These are phyloP conservation scores for Withania somnifera DNA, from an alignment of 305 asterid genomes.

Conservation along the genomic window DNA sequence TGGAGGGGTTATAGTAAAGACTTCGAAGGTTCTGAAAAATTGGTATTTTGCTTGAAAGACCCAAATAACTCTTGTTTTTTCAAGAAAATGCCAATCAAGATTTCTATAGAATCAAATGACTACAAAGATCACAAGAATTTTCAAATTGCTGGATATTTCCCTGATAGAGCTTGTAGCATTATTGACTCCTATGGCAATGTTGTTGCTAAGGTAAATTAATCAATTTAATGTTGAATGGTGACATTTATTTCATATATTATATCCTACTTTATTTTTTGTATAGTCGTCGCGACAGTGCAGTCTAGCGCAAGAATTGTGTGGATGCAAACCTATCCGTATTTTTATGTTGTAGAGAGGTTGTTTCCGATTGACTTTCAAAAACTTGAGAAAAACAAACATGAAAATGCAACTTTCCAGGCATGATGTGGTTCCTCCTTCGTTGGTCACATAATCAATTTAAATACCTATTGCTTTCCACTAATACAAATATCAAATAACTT, in stretches of 20 bases:
- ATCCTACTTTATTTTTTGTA: too few relatives aligned
- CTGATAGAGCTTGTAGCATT: slow-evolving; percentile 44
- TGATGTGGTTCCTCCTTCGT: background rate
- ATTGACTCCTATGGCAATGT: slow-evolving; percentile 46
- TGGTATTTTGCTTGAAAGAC: slow-evolving; percentile 57
- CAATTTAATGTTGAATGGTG: background rate
- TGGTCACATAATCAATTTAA: background rate
- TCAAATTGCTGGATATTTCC: slow-evolving; percentile 51
- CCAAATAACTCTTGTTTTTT: slow-evolving; percentile 39
- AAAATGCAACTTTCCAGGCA: background rate
- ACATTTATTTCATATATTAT: background rate
- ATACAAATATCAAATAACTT: too few relatives aligned
- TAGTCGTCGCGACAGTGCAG: too few relatives aligned
- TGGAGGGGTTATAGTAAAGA: slow-evolving; percentile 56
- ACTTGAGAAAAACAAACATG: background rate
- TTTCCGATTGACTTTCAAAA: background rate
- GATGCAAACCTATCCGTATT: too few relatives aligned
- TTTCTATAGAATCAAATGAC: slow-evolving; percentile 39
- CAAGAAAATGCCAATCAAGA: slow-evolving; percentile 24
- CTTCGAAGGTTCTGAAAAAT: slow-evolving; percentile 37
- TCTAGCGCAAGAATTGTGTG: too few relatives aligned
- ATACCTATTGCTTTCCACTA: too few relatives aligned
- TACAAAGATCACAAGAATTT: slow-evolving; percentile 21
- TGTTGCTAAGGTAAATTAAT: slow-evolving; percentile 41
- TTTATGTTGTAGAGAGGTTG: too few relatives aligned